These are phyloP conservation scores for Coniochaeta prunicola DNA, from an alignment of 2,329 filamentous ascomycete genomes.

Conservation along the genomic window DNA sequence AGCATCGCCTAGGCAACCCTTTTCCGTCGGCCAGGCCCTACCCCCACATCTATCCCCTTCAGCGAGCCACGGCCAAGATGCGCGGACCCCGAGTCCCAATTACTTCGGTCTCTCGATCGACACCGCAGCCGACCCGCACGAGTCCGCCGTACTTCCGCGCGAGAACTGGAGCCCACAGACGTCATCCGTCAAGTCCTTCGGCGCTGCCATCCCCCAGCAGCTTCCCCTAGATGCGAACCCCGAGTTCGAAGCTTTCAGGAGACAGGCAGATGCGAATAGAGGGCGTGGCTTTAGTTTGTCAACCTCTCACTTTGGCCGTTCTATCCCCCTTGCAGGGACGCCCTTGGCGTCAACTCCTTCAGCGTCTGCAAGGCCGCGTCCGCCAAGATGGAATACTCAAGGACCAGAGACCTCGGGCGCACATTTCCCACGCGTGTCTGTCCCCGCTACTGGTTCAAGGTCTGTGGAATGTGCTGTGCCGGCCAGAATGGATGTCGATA, in stretches of 20 bases:
- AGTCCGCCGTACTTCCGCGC: conserved; percentile 55
- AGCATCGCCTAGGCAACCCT: conserved; percentile 42
- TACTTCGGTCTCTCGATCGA: conserved; percentile 78
- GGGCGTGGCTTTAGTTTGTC: conserved; percentile 41
- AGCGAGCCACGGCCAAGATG: conserved; percentile 18
- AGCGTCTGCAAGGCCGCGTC: conserved; percentile 30
- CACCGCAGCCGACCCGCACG: conserved; percentile 49
- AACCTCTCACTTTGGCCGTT: conserved; percentile 31
- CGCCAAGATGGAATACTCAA: conserved; percentile 41
- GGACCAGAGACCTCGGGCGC: conserved; percentile 24
- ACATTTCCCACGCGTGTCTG: conserved; percentile 9
- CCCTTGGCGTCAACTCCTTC: conserved; percentile 17
- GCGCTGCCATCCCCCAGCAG: conserved; percentile 59
- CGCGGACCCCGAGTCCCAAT: conserved; percentile 62
- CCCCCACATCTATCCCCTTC: conserved; percentile 43
- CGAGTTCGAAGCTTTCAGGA: conserved; percentile 74
- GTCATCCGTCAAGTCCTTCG: conserved; percentile 64
- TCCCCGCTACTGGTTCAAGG: conserved; percentile 3
- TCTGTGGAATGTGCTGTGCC: conserved; percentile 4
- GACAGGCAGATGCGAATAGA: conserved; percentile 60
- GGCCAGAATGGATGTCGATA: conserved; percentile 34
- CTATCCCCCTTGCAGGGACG: conserved; percentile 20
- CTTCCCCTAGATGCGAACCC: conserved; percentile 68
- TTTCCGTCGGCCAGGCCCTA: conserved; percentile 47
- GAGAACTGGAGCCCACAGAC: conserved; percentile 70